These are phyloP conservation scores for Plasmodium chabaudi DNA, from an alignment of 169 alveolate genomes.

Conservation along the genomic window DNA sequence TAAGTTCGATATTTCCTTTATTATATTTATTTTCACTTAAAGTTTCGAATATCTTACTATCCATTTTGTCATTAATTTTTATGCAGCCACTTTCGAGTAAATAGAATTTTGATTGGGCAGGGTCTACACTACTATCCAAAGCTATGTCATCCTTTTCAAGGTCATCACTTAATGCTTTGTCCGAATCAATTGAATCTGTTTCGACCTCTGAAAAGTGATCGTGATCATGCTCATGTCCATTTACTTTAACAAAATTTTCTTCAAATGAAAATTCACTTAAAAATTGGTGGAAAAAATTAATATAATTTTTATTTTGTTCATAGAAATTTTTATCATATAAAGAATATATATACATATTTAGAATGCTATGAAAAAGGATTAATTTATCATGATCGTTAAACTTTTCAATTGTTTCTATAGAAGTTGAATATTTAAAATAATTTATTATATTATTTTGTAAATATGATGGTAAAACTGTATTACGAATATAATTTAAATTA, in stretches of 20 bases:
- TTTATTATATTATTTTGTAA: not conserved
- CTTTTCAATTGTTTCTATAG: conserved; percentile 13
- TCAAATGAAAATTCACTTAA: conserved; percentile 16
- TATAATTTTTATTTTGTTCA: conserved; percentile 6
- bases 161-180: not conserved
- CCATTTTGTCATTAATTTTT: conserved; percentile 2
- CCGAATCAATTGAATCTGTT: not conserved
- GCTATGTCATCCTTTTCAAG: no score
- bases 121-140: no score
- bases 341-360: conserved; percentile 14
- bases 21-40: not conserved
- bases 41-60: not conserved
- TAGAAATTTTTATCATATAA: conserved; percentile 23
- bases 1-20: conserved; percentile 6
- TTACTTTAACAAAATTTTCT: not conserved
- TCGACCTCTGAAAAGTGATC: not conserved
- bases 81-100: not conserved
- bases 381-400: conserved; percentile 64
- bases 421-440: conserved; percentile 1
- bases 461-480: not conserved
- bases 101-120: not conserved
- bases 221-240: not conserved
- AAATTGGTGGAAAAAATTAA: conserved; percentile 64
- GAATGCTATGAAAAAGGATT: conserved; percentile 32
- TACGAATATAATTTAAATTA: not conserved